Conservation (phyloP, 2,329 filamentous ascomycete species). For the Trichoderma sp. region DNA sequence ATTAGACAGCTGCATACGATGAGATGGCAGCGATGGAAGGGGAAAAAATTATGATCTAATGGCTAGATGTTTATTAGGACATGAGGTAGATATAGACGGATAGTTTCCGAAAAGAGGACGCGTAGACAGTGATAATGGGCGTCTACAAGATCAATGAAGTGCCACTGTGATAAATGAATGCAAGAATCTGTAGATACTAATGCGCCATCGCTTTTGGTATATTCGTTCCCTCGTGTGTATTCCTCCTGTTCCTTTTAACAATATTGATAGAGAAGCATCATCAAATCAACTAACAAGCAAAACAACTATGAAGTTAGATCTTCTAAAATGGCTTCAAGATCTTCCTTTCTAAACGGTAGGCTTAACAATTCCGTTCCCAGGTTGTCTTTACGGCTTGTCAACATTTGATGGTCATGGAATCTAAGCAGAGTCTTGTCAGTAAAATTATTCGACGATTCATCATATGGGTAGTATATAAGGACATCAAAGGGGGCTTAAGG, state of each 20-base stretch:
- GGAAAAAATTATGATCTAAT: not conserved
- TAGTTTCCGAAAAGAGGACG: not conserved
- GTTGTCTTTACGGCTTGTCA: constrained; percentile 82
- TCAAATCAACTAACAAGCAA: not conserved
- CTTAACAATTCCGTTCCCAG: constrained; percentile 83
- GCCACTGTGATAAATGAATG: not conserved
- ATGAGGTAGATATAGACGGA: not conserved
- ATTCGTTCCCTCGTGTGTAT: not conserved
- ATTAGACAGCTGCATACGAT: not conserved
- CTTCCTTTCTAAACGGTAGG: constrained; percentile 82
- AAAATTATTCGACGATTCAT: not conserved
- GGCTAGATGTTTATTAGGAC: not conserved
- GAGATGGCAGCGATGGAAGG: not conserved
- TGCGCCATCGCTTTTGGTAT: not conserved
- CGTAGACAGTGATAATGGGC: no score
- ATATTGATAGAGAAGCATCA: not conserved
- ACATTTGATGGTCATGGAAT: constrained; percentile 97
- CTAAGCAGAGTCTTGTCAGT: constrained; percentile 40
- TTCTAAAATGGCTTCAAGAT: constrained; percentile 85
- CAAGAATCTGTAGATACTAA: not conserved
- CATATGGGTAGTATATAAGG: not conserved
- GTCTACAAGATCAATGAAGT: no score
- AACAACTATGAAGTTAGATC: constrained; percentile 50
- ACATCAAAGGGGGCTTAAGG: no score
- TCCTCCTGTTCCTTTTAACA: not conserved